Conservation (phyloP, 108 stramenopile species). For the Epithemia pelagica region DNA sequence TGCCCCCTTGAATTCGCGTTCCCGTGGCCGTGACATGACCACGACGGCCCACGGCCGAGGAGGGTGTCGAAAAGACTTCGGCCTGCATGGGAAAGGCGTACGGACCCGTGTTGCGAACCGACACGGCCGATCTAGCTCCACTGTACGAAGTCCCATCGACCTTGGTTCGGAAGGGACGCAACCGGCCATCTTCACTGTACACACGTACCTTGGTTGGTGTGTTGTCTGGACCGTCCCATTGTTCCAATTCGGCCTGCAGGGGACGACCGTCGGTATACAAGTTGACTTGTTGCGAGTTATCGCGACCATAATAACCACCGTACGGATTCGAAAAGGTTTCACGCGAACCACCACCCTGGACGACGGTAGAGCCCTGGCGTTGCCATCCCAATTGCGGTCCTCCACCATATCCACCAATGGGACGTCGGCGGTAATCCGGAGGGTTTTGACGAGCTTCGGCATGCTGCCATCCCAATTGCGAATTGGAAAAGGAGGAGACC, state of each 20-base stretch:
- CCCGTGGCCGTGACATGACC: constrained; percentile 26
- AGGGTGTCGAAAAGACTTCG: constrained; percentile 26
- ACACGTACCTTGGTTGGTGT: constrained; percentile 42
- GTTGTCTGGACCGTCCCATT: constrained; percentile 46
- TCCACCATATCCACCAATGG: too few relatives aligned
- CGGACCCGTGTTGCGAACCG: constrained; percentile 44
- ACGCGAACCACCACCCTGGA: constrained; percentile 5
- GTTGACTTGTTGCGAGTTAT: constrained; percentile 31
- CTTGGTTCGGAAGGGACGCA: constrained; percentile 53
- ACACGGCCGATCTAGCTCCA: constrained; percentile 30
- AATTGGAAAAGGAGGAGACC: too few relatives aligned
- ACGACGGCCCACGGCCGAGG: constrained; percentile 28
- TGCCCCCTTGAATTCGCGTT: constrained; percentile 13
- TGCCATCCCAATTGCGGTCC: too few relatives aligned
- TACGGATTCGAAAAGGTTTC: not conserved
- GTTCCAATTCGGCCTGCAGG: constrained; percentile 42
- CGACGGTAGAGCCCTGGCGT: not conserved
- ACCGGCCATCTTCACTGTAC: constrained; percentile 47
- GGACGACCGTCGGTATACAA: constrained; percentile 59
- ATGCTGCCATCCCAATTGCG: not conserved
- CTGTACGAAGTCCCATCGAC: constrained; percentile 49
- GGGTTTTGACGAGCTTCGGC: not conserved
- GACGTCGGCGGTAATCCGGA: not conserved
- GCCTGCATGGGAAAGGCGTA: constrained; percentile 29
- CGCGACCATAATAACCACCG: not conserved